Evolutionary conservation across 306 rosid species (phyloP).

Genomic region (Acmispon strigosus): DNA sequence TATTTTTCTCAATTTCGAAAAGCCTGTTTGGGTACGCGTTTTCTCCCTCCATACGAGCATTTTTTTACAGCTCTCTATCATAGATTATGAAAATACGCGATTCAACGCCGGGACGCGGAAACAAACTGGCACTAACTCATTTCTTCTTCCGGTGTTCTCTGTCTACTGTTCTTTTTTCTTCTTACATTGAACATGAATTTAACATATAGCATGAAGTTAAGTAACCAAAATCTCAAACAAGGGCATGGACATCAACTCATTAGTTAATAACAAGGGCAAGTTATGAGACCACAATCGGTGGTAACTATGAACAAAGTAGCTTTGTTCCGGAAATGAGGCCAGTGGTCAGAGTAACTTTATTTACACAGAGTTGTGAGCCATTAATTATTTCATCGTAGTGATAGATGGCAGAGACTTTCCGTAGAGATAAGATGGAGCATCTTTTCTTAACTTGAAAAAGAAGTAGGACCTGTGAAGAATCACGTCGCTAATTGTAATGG

Average conservation of each 20-base stretch:
- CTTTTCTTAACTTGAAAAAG: constrained; percentile 27
- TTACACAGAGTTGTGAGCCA: not conserved
- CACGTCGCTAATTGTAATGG: constrained; percentile 6
- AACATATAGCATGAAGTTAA: too few relatives aligned
- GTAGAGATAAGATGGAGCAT: constrained; percentile 19
- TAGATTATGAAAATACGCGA: too few relatives aligned
- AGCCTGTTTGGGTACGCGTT: too few relatives aligned
- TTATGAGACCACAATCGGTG: too few relatives aligned
- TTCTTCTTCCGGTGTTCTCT: not conserved
- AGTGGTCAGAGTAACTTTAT: constrained; percentile 14
- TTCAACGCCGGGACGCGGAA: too few relatives aligned
- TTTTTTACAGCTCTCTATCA: too few relatives aligned
- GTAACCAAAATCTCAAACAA: too few relatives aligned
- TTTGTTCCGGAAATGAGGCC: not conserved
- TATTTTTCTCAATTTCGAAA: not conserved
- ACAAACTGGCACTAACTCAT: too few relatives aligned
- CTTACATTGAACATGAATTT: too few relatives aligned
- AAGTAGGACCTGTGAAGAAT: constrained; percentile 13
- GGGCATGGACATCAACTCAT: not conserved
- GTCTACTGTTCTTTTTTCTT: not conserved
- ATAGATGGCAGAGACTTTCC: constrained; percentile 13
- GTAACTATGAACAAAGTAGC: not conserved
- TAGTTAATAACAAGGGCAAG: not conserved
- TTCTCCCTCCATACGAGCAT: too few relatives aligned
- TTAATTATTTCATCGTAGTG: not conserved